These are phyloP conservation scores for Zanthoxylum bungeanum DNA, from an alignment of 345 rosid genomes.

Conservation along the genomic window DNA sequence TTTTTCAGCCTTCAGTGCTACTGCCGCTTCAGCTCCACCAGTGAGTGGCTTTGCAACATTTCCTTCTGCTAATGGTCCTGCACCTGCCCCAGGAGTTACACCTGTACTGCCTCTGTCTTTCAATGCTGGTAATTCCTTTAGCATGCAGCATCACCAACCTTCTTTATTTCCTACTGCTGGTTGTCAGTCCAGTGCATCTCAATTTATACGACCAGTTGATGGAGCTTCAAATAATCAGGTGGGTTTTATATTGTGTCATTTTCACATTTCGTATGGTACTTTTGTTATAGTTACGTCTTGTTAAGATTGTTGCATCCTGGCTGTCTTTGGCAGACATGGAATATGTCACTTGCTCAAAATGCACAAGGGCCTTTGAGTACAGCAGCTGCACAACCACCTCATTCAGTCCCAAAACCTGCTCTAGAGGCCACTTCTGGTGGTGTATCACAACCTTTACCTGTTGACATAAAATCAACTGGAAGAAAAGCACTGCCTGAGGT, in stretches of 20 bases:
- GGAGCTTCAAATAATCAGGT: constrained; percentile 69
- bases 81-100: constrained; percentile 28
- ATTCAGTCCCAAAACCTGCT: constrained; percentile 23
- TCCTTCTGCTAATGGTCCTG: constrained; percentile 31
- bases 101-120: constrained; percentile 27
- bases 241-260: constrained; percentile 11
- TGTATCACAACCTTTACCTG: constrained; percentile 32
- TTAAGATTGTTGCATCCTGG: constrained; percentile 12
- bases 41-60: constrained; percentile 28
- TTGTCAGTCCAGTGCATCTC: constrained; percentile 42
- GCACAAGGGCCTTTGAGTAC: constrained; percentile 40
- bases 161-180: constrained; percentile 38
- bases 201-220: constrained; percentile 35
- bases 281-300: constrained; percentile 9
- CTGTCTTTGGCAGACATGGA: constrained; percentile 54
- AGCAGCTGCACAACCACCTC: constrained; percentile 45
- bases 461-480: constrained; percentile 48
- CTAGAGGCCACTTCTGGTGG: constrained; percentile 31
- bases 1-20: constrained; percentile 19
- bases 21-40: constrained; percentile 30
- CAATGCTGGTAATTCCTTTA: constrained; percentile 29
- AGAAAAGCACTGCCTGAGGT: constrained; percentile 85
- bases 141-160: constrained; percentile 48
- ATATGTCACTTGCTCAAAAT: constrained; percentile 33
- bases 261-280: not conserved